phyloP scores from a whole-genome alignment of 805 yeast genomes.

The Danielia reshetovae region DNA sequence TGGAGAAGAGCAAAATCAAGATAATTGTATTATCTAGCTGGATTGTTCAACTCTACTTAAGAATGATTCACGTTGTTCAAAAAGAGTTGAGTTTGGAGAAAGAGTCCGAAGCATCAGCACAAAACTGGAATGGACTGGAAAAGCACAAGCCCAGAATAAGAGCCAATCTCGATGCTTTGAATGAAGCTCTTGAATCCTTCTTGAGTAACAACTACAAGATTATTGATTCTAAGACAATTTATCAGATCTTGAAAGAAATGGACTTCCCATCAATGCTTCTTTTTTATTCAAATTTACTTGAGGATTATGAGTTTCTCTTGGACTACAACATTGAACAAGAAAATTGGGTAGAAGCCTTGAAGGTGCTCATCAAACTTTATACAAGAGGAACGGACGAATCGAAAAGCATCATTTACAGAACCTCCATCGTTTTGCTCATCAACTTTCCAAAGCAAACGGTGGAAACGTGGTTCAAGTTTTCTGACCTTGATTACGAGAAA shows the following conservation, averaged over 20 bases:
- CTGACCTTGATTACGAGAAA: conserved; percentile 52
- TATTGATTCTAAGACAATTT: conserved; percentile 65
- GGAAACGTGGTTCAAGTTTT: conserved; percentile 69
- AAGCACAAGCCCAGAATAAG: not conserved
- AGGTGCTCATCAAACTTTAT: conserved; percentile 48
- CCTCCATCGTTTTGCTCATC: conserved; percentile 63
- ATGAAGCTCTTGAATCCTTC: conserved; percentile 41
- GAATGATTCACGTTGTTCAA: conserved; percentile 42
- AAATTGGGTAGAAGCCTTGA: conserved; percentile 71
- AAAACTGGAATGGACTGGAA: not conserved
- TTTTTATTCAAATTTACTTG: conserved; percentile 60
- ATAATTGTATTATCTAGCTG: conserved; percentile 56
- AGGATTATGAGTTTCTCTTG: conserved; percentile 67
- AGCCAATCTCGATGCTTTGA: not conserved
- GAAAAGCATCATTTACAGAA: conserved; percentile 50
- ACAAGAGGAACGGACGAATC: conserved; percentile 32
- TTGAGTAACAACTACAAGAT: conserved; percentile 42
- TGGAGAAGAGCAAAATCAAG: conserved; percentile 26
- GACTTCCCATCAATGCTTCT: conserved; percentile 63
- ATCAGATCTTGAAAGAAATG: conserved; percentile 65
- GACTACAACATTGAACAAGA: conserved; percentile 64
- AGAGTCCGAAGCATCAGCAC: not conserved
- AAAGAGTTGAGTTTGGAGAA: conserved; percentile 15
- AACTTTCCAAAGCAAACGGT: conserved; percentile 69
- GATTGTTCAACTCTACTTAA: conserved; percentile 58